Conservation (phyloP, 306 rosid genomes). For the Malus sieversii region DNA sequence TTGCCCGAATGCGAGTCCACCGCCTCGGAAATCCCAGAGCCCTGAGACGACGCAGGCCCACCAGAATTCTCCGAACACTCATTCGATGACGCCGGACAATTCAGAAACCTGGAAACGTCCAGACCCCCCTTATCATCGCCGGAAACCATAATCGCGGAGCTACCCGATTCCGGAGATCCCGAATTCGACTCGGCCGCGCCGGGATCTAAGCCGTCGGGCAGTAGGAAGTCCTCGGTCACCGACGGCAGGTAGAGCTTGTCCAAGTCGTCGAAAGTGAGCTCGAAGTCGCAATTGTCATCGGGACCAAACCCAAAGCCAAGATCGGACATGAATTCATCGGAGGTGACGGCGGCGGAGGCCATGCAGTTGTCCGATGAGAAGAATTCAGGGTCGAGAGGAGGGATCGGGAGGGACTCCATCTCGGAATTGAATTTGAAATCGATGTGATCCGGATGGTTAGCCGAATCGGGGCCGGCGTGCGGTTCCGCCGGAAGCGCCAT, state of each 20-base stretch:
- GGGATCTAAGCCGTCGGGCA: constrained; percentile 34
- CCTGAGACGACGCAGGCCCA: constrained; percentile 60
- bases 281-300: constrained; percentile 41
- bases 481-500: constrained; percentile 35
- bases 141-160: constrained; percentile 20
- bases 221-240: constrained; percentile 48
- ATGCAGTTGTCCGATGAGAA: constrained; percentile 14
- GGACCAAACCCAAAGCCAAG: constrained; percentile 35
- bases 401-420: constrained; percentile 40
- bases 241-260: constrained; percentile 49
- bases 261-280: constrained; percentile 65
- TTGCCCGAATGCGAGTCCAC: constrained; percentile 26
- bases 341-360: background rate
- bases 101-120: constrained; percentile 32
- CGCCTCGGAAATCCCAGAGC: constrained; percentile 53
- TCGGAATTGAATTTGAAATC: constrained; percentile 32
- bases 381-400: constrained; percentile 51
- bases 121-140: constrained; percentile 10
- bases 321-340: constrained; percentile 32
- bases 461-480: background rate
- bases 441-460: constrained; percentile 16
- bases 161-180: constrained; percentile 32
- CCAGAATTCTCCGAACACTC: constrained; percentile 25
- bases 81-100: constrained; percentile 18
- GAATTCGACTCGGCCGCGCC: background rate